Conservation (phyloP, 176 grass and related monocot genomes). For the Avena insularis region DNA sequence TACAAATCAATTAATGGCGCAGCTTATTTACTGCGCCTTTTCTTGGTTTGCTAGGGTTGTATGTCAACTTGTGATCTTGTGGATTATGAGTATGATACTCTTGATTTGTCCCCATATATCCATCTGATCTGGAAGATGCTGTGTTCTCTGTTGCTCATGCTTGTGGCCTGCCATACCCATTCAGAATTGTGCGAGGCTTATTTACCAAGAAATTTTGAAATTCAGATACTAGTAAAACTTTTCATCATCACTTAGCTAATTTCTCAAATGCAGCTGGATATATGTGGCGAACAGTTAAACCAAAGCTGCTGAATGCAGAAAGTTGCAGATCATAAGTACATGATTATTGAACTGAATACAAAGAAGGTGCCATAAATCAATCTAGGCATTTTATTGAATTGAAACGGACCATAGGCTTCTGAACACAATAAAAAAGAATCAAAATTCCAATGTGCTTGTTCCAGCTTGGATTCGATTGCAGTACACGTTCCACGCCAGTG, state of each 20-base stretch:
- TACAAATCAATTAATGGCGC: slow-evolving; percentile 44
- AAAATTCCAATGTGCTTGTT: background rate
- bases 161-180: background rate
- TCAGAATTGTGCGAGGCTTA: background rate
- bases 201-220: background rate
- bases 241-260: background rate
- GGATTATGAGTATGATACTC: slow-evolving; percentile 29
- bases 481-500: background rate
- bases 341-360: slow-evolving; percentile 8
- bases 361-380: background rate
- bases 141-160: background rate
- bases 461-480: background rate
- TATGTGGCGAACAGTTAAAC: background rate
- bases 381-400: background rate
- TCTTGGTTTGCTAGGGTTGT: slow-evolving; percentile 50
- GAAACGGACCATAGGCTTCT: background rate
- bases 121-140: slow-evolving; percentile 25
- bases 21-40: slow-evolving; percentile 54
- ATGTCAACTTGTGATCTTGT: slow-evolving; percentile 34
- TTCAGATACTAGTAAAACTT: background rate
- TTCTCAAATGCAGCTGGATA: background rate
- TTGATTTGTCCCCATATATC: slow-evolving; percentile 13
- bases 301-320: background rate
- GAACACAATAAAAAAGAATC: background rate
- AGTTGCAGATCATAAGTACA: background rate